Percentiles rank a stretch among this genome's conserved stretches.
phyloP scores from a whole-genome alignment of 176 grass and related monocot genomes.

The Otatea glauca region DNA sequence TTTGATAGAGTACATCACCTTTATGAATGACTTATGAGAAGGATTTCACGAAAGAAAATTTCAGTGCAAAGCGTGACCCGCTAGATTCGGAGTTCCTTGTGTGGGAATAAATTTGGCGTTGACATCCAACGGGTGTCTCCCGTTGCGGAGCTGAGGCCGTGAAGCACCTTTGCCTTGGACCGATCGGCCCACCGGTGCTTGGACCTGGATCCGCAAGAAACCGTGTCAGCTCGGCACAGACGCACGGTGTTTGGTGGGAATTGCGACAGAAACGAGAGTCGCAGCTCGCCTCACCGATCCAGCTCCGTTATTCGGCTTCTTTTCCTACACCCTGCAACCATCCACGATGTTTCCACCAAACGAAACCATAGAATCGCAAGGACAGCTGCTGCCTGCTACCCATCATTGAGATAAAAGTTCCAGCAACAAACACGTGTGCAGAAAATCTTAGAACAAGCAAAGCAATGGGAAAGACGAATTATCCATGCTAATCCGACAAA shows the following conservation, averaged over 20 bases:
- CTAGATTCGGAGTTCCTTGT: not conserved
- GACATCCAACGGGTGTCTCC: not conserved
- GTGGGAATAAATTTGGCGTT: not conserved
- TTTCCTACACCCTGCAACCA: not conserved
- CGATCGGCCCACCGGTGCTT: not conserved
- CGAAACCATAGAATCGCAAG: not conserved
- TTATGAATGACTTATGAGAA: too few relatives aligned
- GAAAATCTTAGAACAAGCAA: not conserved
- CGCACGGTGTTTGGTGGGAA: not conserved
- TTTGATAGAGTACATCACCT: not conserved
- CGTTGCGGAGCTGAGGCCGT: not conserved
- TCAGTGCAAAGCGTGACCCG: not conserved
- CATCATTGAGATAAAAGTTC: not conserved
- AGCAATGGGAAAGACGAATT: conserved; percentile 1
- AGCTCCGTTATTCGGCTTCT: not conserved
- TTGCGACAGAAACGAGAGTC: not conserved
- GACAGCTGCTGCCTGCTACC: not conserved
- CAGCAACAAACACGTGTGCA: conserved; percentile 7
- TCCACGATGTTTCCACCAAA: not conserved
- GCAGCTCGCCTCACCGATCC: not conserved
- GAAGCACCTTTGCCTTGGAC: not conserved
- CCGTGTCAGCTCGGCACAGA: not conserved
- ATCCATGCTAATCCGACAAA: conserved; percentile 38
- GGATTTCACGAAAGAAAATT: not conserved
- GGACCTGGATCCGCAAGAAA: not conserved